Evolutionary conservation across 176 grass and related monocot species (phyloP), one percentile per base, ranked within the genome.

Genomic region (Triticum aestivum): DNA sequence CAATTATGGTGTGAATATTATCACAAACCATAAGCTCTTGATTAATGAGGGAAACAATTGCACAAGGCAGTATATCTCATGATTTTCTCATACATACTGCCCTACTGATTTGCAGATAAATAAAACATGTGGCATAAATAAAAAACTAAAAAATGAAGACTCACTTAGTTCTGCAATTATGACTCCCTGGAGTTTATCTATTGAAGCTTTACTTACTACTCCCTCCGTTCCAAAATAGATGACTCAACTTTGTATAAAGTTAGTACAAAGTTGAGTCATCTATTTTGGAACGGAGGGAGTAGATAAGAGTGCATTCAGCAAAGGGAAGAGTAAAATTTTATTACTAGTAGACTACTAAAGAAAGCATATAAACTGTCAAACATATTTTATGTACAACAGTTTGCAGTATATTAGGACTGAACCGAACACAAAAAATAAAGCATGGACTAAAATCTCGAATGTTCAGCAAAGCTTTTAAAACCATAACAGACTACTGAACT

Each of bases 311-410:
- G 47, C 61, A 75, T 64, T 61, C 33, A 34, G 18, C 56, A 49
- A 65, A 18, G 5, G 5, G 0, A 54, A 47, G 8, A 3, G 27
- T 61, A 77, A 39, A 69, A 26, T 47, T 67, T 58, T 58, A 58
- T 0, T 58, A 52, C 14, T 15, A 49, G 47, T 51, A 56, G 17
- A 64, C 39, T 64, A 23, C 8, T 73, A 59, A 32, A 29, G 18
- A n/a, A 44, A 84, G 65, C 58, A 87, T 42, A 8, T 78, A 62
- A 15, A 37, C 8, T 77, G 51, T 82, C 51, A 58, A 65, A 18
- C 15, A 8, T 58, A 9, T 20, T 21, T 14, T 56, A 74, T 65
- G 13, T 39, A 15, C 29, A 64, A 79, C 9, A 42, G 15, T 34
- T 21, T 38, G 37, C 35, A 61, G 12, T 4, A 82, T 51, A 27